Conservation (phyloP, 169 alveolate genomes). For the Perkinsus olseni region DNA sequence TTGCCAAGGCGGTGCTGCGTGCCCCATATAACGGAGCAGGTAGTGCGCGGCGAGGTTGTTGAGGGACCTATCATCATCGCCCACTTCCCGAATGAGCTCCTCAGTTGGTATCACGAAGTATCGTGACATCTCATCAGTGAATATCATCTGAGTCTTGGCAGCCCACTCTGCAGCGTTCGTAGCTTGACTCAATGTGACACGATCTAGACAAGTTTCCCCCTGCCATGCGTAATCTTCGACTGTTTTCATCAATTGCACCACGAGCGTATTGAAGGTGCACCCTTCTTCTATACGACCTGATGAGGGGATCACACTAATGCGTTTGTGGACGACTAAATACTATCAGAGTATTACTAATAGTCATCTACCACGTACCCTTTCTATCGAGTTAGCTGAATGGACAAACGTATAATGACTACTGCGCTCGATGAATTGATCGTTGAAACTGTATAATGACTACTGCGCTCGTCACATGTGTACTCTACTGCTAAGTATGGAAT, state of each 20-base stretch:
- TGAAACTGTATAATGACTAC: too few relatives aligned
- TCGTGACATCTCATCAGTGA: not conserved
- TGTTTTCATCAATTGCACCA: not conserved
- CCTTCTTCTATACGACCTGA: not conserved
- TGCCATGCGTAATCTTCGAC: not conserved
- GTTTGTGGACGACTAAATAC: not conserved
- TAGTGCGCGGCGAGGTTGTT: not conserved
- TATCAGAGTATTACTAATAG: not conserved
- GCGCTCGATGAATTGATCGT: too few relatives aligned
- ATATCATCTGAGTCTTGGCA: not conserved
- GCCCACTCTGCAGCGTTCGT: not conserved
- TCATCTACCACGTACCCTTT: not conserved
- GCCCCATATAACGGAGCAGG: not conserved
- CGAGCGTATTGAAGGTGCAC: not conserved
- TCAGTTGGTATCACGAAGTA: not conserved
- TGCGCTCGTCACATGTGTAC: too few relatives aligned
- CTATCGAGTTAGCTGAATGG: too few relatives aligned
- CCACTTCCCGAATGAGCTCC: not conserved
- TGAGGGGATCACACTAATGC: not conserved
- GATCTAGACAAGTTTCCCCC: not conserved
- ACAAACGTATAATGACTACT: too few relatives aligned
- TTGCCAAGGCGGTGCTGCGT: not conserved
- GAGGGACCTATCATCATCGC: not conserved
- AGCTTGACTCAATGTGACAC: not conserved
- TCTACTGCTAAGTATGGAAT: too few relatives aligned